Conservation (phyloP, 306 rosid species). For the Crotalaria pallida region DNA sequence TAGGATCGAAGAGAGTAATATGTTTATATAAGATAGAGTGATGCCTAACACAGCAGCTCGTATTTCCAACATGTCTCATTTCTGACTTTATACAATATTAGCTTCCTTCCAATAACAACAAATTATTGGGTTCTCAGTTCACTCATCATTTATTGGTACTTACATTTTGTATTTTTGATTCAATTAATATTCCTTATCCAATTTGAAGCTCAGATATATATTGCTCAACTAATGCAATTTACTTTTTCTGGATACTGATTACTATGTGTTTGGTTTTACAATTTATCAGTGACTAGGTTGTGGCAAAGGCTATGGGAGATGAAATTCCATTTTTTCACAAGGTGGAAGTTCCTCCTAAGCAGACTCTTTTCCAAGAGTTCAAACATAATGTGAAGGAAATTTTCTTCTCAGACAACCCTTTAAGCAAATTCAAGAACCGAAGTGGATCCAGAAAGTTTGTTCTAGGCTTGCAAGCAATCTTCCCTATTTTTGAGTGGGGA, state of each 20-base stretch:
- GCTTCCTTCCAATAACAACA: background rate
- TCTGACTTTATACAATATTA: slow-evolving; percentile 12
- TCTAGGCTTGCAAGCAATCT: slow-evolving; percentile 41
- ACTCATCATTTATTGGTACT: slow-evolving; percentile 13
- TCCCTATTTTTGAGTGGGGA: slow-evolving; percentile 60
- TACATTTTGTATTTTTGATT: background rate
- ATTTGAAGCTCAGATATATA: background rate
- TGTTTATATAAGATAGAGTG: background rate
- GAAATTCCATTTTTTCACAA: slow-evolving; percentile 23
- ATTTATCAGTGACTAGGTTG: slow-evolving; percentile 4
- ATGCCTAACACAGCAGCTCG: background rate
- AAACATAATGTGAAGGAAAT: slow-evolving; percentile 27
- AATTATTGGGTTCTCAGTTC: background rate
- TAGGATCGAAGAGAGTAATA: no score
- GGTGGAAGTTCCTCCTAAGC: slow-evolving; percentile 38
- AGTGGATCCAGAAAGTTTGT: slow-evolving; percentile 18
- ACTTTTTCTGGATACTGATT: background rate
- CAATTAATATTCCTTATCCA: background rate
- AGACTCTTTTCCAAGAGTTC: slow-evolving; percentile 27
- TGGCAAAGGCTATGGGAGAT: background rate
- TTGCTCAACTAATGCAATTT: background rate
- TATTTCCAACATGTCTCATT: no score
- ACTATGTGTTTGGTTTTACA: background rate
- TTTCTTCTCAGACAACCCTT: slow-evolving; percentile 47
- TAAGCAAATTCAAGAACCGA: slow-evolving; percentile 41